phyloP scores from a whole-genome alignment of 2,329 filamentous ascomycete genomes.

The Phyllosticta paracitricarpa region DNA sequence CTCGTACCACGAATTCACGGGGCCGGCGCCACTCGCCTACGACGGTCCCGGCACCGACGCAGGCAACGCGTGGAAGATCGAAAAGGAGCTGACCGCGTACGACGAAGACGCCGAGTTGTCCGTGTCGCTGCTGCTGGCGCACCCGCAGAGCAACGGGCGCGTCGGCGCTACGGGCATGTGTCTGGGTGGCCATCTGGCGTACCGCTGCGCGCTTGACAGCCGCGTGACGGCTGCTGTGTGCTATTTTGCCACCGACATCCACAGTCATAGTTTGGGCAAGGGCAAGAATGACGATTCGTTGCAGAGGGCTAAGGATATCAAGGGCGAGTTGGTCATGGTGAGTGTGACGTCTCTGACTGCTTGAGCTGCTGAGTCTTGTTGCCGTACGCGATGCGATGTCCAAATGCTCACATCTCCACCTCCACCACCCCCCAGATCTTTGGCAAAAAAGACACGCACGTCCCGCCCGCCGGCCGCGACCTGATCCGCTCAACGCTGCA shows the following conservation, averaged over 20 bases:
- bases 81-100: slow-evolving; percentile 77
- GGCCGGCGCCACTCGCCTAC: slow-evolving; percentile 73
- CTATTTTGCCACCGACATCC: slow-evolving; percentile 91
- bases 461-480: slow-evolving; percentile 72
- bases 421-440: slow-evolving; percentile 54
- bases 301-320: slow-evolving; percentile 53
- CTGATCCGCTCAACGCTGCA: slow-evolving; percentile 74
- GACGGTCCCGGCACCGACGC: slow-evolving; percentile 79
- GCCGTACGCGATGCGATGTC: not conserved
- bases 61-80: slow-evolving; percentile 78
- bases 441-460: slow-evolving; percentile 82
- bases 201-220: slow-evolving; percentile 61
- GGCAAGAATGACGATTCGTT: slow-evolving; percentile 55
- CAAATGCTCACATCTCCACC: not conserved
- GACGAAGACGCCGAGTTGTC: slow-evolving; percentile 48
- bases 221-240: slow-evolving; percentile 68
- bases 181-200: slow-evolving; percentile 80
- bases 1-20: slow-evolving; percentile 87
- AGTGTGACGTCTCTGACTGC: slow-evolving; percentile 8
- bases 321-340: slow-evolving; percentile 68
- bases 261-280: slow-evolving; percentile 65
- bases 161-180: slow-evolving; percentile 85
- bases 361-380: not conserved
- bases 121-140: slow-evolving; percentile 30
- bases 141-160: slow-evolving; percentile 55